Evolutionary conservation across 495 filamentous ascomycete species (phyloP), one percentile per base, ranked within the genome.

Genomic region (Apiosordaria backusii): DNA sequence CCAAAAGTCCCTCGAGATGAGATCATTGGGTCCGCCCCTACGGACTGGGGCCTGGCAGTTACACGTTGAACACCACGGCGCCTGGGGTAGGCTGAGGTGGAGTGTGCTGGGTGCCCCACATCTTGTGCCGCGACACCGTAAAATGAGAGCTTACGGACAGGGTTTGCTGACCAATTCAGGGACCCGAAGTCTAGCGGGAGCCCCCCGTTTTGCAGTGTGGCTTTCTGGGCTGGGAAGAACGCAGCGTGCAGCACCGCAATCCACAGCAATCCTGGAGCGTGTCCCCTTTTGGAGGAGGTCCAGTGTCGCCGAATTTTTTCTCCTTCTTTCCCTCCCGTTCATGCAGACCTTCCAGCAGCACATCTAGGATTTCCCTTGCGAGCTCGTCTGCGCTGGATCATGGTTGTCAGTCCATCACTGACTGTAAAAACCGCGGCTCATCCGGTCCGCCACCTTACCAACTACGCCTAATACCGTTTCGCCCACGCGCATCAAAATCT

Each of bases 111-210:
- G 57, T 59, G 22, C 59, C 29, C 26, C 64, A 67, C 71, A 71
- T 65, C 63, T 58, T 63, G 63, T 73, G 69, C 67, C 67, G 71
- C 68, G 65, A 74, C 68, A 57, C 63, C 65, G 66, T 72, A 35
- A 70, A 72, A 72, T 72, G 67, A 67, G 63, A 63, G 61, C 67
- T 62, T 68, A 64, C 62, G 54, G 22, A 52, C 23, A 55, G 57
- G 45, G 50, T 21, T 50, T 60, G 68, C 63, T 75, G 70, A 75
- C 73, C 72, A 75, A 75, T 73, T 75, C 72, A 71, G 65, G 71
- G 71, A 66, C 70, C 65, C 26, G 63, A 61, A 50, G 61, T 54
- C 4, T 27, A 62, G 65, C 62, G 61, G 65, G 26, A 26, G 26
- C 40, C 69, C 71, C 67, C 63, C 63, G 59, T 62, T 65, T 60